Evolutionary conservation across 768 basidiomycete species (phyloP), one percentile per base, ranked within the genome.

Genomic region (Phallus indusiatus): DNA sequence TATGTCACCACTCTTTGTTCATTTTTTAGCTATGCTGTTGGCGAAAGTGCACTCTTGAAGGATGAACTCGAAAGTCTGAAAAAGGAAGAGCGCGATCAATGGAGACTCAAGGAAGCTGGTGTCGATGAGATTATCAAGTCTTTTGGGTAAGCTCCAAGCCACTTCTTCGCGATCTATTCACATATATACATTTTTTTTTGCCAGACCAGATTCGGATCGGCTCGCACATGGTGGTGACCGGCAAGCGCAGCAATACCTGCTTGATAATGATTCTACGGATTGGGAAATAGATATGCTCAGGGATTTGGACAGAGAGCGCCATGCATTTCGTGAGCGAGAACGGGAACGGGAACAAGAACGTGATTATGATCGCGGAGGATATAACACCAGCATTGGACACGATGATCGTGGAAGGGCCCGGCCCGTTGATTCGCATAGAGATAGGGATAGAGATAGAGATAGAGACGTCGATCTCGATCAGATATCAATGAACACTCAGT

Each of bases 31-130:
- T 58, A 50, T 34, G 56, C 49, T 20, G 1, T 85, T 33, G 79
- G 86, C 59, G 83, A 88, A 65, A 84, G 90, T 61, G 82, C 81
- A 34, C 73, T 74, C 34, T 73, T 94, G 42, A 71, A 79, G 33
- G 81, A 84, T 62, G 87, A 94, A 68, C 72, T 90, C 62, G 77
- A 80, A 36, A 71, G 75, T 16, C 70, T 79, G 8, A 77, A 78
- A 60, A 69, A 72, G 3, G 84, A 89, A 61, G 74, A 75, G 64
- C 51, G 56, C 8, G 65, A 64, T 49, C 51, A 70, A 48, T 56
- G 58, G 51, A 61, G 59, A 17, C 66, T 61, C 51, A 70, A 67
- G 48, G 71, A 72, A 51, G 56, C 34, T 7, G 21, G 48, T 35
- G 56, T 58, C 46, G 56, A 58, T 21, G 24, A 34, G 20, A 49